Percentiles rank a stretch among this genome's conserved stretches.
Evolutionary conservation across 768 basidiomycete species (phyloP).

Genomic region (Aureoboletus auriporus): DNA sequence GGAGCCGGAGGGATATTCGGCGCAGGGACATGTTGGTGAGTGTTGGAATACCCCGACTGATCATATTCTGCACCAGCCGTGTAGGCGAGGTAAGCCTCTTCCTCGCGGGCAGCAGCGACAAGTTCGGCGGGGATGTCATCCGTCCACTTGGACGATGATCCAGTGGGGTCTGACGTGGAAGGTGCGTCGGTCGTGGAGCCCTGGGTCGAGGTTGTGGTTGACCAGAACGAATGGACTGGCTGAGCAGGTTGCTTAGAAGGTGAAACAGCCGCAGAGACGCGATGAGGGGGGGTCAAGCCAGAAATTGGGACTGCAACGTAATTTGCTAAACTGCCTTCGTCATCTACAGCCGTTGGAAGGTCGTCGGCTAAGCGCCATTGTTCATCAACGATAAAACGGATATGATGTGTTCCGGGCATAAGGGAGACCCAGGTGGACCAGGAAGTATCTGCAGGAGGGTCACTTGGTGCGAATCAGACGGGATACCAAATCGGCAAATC

Average conservation of each 20-base stretch:
- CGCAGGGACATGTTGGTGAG: conserved; percentile 42
- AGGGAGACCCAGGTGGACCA: conserved; percentile 47
- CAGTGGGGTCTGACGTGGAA: conserved; percentile 29
- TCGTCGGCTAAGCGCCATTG: conserved; percentile 76
- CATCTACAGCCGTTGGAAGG: conserved; percentile 86
- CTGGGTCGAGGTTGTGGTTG: conserved; percentile 33
- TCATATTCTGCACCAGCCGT: conserved; percentile 31
- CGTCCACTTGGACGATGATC: conserved; percentile 58
- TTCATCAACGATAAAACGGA: conserved; percentile 94
- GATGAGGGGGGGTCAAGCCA: conserved; percentile 29
- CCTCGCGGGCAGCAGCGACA: conserved; percentile 73
- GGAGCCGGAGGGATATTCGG: conserved; percentile 89
- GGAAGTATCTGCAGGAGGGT: conserved; percentile 31
- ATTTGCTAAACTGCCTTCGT: conserved; percentile 92
- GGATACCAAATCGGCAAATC: neutral
- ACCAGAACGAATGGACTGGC: conserved; percentile 42
- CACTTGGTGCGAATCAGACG: conserved; percentile 21
- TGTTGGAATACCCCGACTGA: conserved; percentile 34
- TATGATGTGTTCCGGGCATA: conserved; percentile 86
- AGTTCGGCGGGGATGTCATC: conserved; percentile 73
- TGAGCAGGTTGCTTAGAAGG: conserved; percentile 24
- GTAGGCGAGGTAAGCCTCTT: conserved; percentile 66
- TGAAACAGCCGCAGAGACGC: conserved; percentile 33
- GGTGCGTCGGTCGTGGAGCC: conserved; percentile 25
- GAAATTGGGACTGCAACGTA: conserved; percentile 61